Evolutionary conservation across 1,284 basidiomycete species (phyloP), one percentile per base, ranked within the genome.

Genomic region (Exsudoporus floridanus): DNA sequence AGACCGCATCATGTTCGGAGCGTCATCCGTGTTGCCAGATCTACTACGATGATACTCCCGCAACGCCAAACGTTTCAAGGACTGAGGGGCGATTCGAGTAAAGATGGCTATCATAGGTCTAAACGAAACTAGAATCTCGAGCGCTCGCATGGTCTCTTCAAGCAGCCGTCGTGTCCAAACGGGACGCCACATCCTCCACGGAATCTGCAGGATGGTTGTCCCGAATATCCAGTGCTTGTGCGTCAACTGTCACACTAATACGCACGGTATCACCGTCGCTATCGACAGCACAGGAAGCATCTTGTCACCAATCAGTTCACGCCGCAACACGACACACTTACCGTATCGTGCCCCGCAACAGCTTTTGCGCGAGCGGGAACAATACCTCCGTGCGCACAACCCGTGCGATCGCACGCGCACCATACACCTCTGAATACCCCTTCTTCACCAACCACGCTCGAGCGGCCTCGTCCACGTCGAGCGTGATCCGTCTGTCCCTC

Each of bases 341-440:
- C 87, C 87, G 75, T 61, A 93, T 83, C 3, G 82, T 86, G 1
- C 91, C 92, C 44, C 77, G 77, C 58, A 94, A 71, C 63, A 94
- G 60, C 66, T 86, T 88, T 65, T 83, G 80, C 0, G 92, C 90
- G 19, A 94, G 74, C 23, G 87, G 88, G 74, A 90, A 90, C 34
- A 92, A 69, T 10, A 94, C 85, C 61, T 88, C 81, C 51, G 84
- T 86, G 53, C 88, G 76, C 9, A 94, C 86, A n/a, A 92, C 82
- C 23, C 90, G 75, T 27, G 86, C 86, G 50, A 94, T 89, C 12
- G 91, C 89, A 28, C 94, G 78, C 0, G 94, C 94, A 18, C 94
- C 88, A 70, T 94, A 98, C 21, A 86, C 71, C 44, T 92, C 84
- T 13, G 91, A 91, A 70, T 93, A 96, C 0, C 95, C 95, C 50